These are phyloP conservation scores for Blastobotrys petasosporus DNA, from an alignment of 1,139 yeast species.

Conservation along the genomic window DNA sequence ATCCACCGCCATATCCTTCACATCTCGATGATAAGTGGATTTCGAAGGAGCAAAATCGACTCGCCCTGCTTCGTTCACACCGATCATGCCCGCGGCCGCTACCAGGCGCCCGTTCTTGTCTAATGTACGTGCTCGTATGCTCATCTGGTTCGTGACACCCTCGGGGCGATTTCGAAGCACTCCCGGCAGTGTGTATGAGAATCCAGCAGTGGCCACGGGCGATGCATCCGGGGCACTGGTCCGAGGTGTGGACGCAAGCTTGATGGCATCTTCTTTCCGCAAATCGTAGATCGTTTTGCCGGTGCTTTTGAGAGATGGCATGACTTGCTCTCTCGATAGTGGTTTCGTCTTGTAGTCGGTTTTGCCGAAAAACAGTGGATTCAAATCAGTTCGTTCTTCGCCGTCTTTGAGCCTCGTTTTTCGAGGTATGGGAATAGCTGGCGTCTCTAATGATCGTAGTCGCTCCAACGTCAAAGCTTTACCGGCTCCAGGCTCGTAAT, in stretches of 20 bases:
- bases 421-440: slow-evolving; percentile 12
- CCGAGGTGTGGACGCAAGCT: not conserved
- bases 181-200: slow-evolving; percentile 21
- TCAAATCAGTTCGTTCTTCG: slow-evolving; percentile 9
- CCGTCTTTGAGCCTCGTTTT: not conserved
- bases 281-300: not conserved
- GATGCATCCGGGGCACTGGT: not conserved
- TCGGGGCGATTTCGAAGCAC: slow-evolving; percentile 16
- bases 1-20: not conserved
- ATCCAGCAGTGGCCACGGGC: slow-evolving; percentile 23
- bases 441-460: slow-evolving; percentile 42
- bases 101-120: slow-evolving; percentile 13
- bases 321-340: not conserved
- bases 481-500: slow-evolving; percentile 44
- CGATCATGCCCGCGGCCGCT: slow-evolving; percentile 19
- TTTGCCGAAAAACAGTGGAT: slow-evolving; percentile 11
- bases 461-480: slow-evolving; percentile 42
- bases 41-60: not conserved
- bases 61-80: slow-evolving; percentile 7
- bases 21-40: not conserved
- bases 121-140: slow-evolving; percentile 16
- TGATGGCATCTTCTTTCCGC: not conserved
- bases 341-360: not conserved
- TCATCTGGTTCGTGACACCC: slow-evolving; percentile 10
- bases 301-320: not conserved